These are phyloP conservation scores for Cladosporium colombiae DNA, from an alignment of 2,329 filamentous ascomycete genomes.

Conservation along the genomic window DNA sequence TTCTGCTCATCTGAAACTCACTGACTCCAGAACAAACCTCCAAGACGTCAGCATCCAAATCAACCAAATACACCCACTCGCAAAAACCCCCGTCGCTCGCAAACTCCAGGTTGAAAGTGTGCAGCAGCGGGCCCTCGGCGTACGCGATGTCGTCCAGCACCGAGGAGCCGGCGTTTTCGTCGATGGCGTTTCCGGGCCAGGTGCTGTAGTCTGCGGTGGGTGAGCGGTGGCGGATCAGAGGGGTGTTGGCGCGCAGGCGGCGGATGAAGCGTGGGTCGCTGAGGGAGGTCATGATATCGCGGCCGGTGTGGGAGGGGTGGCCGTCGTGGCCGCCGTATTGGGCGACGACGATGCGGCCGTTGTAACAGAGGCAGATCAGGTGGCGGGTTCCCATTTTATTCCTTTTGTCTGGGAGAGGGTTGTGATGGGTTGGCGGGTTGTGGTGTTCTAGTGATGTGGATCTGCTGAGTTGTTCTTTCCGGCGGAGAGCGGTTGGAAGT, in stretches of 20 bases:
- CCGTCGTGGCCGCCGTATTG: slow-evolving; percentile 36
- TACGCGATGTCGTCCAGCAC: neutral
- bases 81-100: slow-evolving; percentile 28
- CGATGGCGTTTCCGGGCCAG: neutral
- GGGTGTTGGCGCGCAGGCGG: slow-evolving; percentile 24
- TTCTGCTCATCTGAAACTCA: neutral
- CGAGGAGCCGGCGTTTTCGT: neutral
- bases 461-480: no score
- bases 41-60: slow-evolving; percentile 27
- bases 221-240: neutral
- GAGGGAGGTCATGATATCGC: slow-evolving; percentile 30
- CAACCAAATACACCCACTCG: slow-evolving; percentile 34
- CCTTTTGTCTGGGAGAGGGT: no score
- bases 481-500: no score
- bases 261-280: slow-evolving; percentile 26
- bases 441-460: no score
- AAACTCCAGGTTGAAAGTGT: slow-evolving; percentile 26
- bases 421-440: no score
- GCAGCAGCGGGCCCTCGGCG: neutral
- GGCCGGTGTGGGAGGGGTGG: slow-evolving; percentile 28
- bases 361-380: slow-evolving; percentile 28
- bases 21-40: slow-evolving; percentile 20
- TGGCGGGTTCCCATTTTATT: slow-evolving; percentile 26
- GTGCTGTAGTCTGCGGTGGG: neutral
- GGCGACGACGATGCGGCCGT: slow-evolving; percentile 27